Evolutionary conservation across 352 stramenopile species (phyloP), one percentile per base, ranked within the genome.

Genomic region (Phytophthora podocarpi): DNA sequence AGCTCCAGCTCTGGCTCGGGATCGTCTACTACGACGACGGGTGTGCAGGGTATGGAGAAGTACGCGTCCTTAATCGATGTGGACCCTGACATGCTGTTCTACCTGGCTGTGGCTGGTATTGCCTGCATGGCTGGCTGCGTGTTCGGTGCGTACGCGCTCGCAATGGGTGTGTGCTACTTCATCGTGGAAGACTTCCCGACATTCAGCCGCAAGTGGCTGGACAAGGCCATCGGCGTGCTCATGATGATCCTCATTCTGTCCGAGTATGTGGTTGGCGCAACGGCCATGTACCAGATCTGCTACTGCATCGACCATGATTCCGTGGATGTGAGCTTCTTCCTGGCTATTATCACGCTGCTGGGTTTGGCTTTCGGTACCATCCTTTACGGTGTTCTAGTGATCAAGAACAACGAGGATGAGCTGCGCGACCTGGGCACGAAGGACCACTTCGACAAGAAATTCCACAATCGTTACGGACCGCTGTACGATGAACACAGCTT

Each of bases 401-500:
- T 96, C 23, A 76, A 78, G 40, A 80, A 74, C 46, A 78, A 96
- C 52, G 83, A 96, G 60, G 80, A 93, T 35, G 83, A 96, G 21
- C 64, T 96, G 53, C 72, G 76, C 24, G 87, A 96, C 55, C 67
- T 92, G 27, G 85, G 85, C 26, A 94, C 82, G 9, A 91, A 92
- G 50, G 77, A 89, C 42, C 87, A 96, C 64, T 91, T 93, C 46
- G 80, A 92, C 30, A 96, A 96, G 76, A 75, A 80, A 18, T 85
- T 96, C 40, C 81, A 94, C 60, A 68, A 64, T 16, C 80, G 82
- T 1, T 96, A 94, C 43, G 87, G 87, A 0, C 84, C 85, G 32
- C 65, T 96, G 5, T 96, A 96, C 69, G 87, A 96, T 49, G 85
- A 96, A 52, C 92, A 96, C 76, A 91, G 79, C 46, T 96, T 90